Conservation (phyloP, 177 flowering plant species). For the Tripterygium wilfordii region DNA sequence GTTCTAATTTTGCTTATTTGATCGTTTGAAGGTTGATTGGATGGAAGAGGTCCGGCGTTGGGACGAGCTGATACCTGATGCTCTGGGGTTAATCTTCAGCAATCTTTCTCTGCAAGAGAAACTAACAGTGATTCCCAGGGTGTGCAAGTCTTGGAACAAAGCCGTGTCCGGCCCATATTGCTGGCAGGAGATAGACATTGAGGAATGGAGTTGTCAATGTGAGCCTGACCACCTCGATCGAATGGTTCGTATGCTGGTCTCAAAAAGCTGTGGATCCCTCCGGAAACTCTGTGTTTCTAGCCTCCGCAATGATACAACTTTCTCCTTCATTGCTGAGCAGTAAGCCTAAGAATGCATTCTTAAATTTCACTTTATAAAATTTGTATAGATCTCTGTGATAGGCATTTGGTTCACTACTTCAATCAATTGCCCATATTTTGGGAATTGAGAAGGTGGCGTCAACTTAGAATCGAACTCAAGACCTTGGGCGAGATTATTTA, state of each 20-base stretch:
- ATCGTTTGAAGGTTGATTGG: conserved; percentile 1
- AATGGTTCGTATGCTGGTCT: conserved; percentile 56
- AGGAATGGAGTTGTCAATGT: conserved; percentile 54
- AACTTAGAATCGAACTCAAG: no score
- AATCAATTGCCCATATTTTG: no score
- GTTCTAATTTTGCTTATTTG: neutral
- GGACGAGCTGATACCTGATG: conserved; percentile 83
- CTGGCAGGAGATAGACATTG: conserved; percentile 89
- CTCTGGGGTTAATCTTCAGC: conserved; percentile 66
- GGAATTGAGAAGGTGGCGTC: no score
- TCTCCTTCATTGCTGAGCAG: conserved; percentile 67
- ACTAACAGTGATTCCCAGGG: conserved; percentile 62
- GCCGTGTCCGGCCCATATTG: conserved; percentile 75
- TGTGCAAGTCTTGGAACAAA: conserved; percentile 70
- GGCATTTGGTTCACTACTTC: no score
- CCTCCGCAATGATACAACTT: conserved; percentile 23
- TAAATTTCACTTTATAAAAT: neutral
- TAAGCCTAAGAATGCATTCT: conserved; percentile 26
- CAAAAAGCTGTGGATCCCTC: conserved; percentile 57
- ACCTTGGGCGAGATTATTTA: no score
- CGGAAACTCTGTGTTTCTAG: conserved; percentile 54
- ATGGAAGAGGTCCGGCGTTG: conserved; percentile 58
- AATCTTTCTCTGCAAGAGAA: conserved; percentile 58
- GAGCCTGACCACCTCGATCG: conserved; percentile 40
- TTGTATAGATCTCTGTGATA: no score